Evolutionary conservation across 257 asterid genomes (phyloP), one percentile per base, ranked within the genome.

Genomic region (Handroanthus guayacan): DNA sequence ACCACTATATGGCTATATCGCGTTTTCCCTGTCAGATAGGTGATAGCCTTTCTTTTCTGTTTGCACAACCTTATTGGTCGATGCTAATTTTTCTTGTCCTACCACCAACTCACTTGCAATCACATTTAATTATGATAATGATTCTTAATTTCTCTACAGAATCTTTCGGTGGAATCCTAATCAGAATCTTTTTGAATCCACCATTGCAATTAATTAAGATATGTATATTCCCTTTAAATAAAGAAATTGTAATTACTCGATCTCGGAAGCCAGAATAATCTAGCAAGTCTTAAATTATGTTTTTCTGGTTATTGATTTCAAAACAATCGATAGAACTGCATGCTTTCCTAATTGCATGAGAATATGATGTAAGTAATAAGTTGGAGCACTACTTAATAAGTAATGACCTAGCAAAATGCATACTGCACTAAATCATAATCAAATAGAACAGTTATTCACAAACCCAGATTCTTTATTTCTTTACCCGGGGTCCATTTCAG

Each of bases 111-210:
- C 37, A 56, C 5, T 56, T 56, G 20, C 37, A 18, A 3, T 52
- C 62, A 56, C 37, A 56, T 56, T 20, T 18, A 20, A 20, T 56
- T 56, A 56, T 18, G 5, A n/a, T 2, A 2, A 5, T 4, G 56
- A 5, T 11, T 0, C 8, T 4, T 3, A 52, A 47, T 47, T 47
- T 8, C 14, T 5, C 18, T 62, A 41, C 43, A 54, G 72, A 79
- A 68, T 79, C 75, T 74, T 43, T 71, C 12, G 20, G 56, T 71
- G 84, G 81, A 81, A 81, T 81, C 84, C 84, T 62, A 75, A 78
- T 81, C 78, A 4, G 79, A 66, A 81, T 81, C 78, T 62, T 77
- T 75, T 75, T 81, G 81, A 75, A 56, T 80, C 84, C 81, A 20
- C 75, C 84, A 61, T 17, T 66, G 79, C 78, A 72, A 79, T 8